Conservation (phyloP, 1,284 basidiomycete species). For the Ustilago xerochloae region DNA sequence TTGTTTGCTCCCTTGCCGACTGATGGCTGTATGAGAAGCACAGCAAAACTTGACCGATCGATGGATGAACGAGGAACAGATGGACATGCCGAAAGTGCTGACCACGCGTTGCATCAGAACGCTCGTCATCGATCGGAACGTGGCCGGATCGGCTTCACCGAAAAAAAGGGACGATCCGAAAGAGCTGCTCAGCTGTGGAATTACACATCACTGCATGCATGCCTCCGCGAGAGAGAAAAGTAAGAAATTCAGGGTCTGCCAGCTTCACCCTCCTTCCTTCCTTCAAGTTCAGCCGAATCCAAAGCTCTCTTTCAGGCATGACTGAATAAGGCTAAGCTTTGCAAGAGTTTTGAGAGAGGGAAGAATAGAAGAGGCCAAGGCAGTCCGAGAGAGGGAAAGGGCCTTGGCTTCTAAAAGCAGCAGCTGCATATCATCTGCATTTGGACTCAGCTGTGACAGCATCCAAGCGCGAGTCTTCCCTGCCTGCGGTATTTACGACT, state of each 20-base stretch:
- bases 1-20: too few species aligned
- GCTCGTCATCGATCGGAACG: constrained; percentile 3
- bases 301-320: too few species aligned
- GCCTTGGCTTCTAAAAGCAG: too few species aligned
- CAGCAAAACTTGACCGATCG: not conserved
- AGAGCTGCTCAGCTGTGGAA: constrained; percentile 5
- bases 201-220: constrained; percentile 14
- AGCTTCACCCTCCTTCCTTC: not conserved
- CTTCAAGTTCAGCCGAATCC: not conserved
- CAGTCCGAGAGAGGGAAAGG: too few species aligned
- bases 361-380: too few species aligned
- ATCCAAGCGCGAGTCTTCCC: too few species aligned
- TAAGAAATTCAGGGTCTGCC: constrained; percentile 1
- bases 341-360: not conserved
- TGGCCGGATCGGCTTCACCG: constrained; percentile 3
- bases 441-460: too few species aligned
- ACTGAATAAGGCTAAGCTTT: not conserved
- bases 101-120: not conserved
- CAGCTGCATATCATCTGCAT: too few species aligned
- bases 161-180: not conserved
- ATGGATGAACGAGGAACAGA: not conserved
- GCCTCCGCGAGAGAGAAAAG: not conserved
- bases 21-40: not conserved
- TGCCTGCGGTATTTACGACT: too few species aligned
- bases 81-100: not conserved